These are phyloP conservation scores for Stagonosporopsis vannaccii DNA, from an alignment of 2,329 filamentous ascomycete species.

Conservation along the genomic window DNA sequence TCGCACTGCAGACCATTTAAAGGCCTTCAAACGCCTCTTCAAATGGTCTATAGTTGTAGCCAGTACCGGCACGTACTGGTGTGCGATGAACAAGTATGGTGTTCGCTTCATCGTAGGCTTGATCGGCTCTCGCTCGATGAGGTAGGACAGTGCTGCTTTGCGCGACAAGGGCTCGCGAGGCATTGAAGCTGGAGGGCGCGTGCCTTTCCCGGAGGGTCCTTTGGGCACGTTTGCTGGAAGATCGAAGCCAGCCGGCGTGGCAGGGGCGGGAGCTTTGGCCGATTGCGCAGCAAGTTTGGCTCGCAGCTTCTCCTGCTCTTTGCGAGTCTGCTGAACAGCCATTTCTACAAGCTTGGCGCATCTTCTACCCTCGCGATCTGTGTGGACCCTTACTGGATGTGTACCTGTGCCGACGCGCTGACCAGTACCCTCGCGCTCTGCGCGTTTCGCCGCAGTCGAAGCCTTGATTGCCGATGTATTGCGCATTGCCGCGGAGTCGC, in stretches of 20 bases:
- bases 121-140: constrained; percentile 70
- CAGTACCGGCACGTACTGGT: constrained; percentile 85
- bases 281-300: constrained; percentile 43
- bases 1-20: constrained; percentile 80
- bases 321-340: constrained; percentile 72
- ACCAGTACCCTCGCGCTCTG: constrained; percentile 78
- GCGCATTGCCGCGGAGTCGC: constrained; percentile 67
- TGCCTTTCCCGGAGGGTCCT: constrained; percentile 71
- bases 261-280: constrained; percentile 28
- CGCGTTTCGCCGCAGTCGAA: constrained; percentile 80
- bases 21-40: constrained; percentile 86
- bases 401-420: constrained; percentile 79
- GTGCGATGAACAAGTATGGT: constrained; percentile 91
- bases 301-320: constrained; percentile 61
- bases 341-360: constrained; percentile 80
- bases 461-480: constrained; percentile 68
- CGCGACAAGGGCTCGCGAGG: constrained; percentile 52
- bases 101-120: constrained; percentile 74
- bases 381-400: constrained; percentile 74
- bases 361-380: constrained; percentile 86
- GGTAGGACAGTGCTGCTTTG: constrained; percentile 56
- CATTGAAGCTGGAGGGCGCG: constrained; percentile 46
- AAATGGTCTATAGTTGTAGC: constrained; percentile 86
- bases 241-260: constrained; percentile 51
- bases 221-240: constrained; percentile 87